Conservation (phyloP, 208 protist species). For the Trypanosoma cruzi region DNA sequence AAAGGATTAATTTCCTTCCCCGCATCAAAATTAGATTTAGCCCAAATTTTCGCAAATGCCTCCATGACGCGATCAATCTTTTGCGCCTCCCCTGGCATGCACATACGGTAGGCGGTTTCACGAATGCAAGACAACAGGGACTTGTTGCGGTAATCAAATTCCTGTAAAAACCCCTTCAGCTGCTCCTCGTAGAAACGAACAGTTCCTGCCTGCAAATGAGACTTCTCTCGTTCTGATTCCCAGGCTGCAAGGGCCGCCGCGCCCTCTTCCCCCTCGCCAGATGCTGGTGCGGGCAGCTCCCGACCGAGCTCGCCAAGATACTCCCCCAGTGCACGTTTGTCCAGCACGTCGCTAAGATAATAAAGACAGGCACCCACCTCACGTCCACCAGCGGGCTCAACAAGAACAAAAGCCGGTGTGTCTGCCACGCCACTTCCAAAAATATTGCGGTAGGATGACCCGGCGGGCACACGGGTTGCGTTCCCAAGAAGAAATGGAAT, state of each 20-base stretch:
- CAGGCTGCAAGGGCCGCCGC: conserved; percentile 22
- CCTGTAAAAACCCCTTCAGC: conserved; percentile 73
- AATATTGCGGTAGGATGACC: conserved; percentile 2
- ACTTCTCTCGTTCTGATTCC: conserved; percentile 32
- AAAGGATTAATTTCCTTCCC: conserved; percentile 84
- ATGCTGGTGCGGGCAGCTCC: conserved; percentile 28
- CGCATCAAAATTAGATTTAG: conserved; percentile 47
- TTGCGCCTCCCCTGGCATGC: conserved; percentile 92
- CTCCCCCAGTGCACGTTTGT: conserved; percentile 87
- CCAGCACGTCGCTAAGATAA: conserved; percentile 68
- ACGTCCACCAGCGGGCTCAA: conserved; percentile 64
- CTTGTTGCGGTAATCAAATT: conserved; percentile 82
- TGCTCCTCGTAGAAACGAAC: conserved; percentile 77
- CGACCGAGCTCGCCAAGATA: conserved; percentile 87
- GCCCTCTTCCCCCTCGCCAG: conserved; percentile 18
- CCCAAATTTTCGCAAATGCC: conserved; percentile 84
- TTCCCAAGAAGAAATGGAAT: conserved; percentile 79
- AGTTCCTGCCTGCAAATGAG: conserved; percentile 49
- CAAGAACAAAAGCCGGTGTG: conserved; percentile 50
- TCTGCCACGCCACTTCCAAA: neutral
- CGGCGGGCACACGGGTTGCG: conserved; percentile 43
- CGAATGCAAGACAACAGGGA: conserved; percentile 80
- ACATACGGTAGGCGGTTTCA: conserved; percentile 82
- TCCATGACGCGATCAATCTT: conserved; percentile 95
- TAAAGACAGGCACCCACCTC: conserved; percentile 86